Evolutionary conservation across 2,329 filamentous ascomycete genomes (phyloP), one percentile per base, ranked within the genome.

Genomic region (Diaporthe sp.): DNA sequence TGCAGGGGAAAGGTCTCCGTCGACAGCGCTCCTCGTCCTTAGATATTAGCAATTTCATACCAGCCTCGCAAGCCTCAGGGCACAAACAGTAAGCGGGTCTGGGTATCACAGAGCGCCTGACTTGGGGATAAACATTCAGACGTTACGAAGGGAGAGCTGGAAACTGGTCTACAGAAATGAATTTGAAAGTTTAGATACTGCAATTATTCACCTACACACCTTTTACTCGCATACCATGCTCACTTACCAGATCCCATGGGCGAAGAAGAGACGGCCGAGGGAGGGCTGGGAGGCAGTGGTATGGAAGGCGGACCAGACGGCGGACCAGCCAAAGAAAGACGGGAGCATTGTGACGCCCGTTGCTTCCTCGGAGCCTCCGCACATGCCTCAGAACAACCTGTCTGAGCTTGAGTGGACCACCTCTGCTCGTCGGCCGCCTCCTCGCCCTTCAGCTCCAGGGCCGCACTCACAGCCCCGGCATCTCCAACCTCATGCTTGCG

Each of bases 341-440:
- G 69, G 37, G 39, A 30, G 3, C 32, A 25, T 9, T 19, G 32
- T 25, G 37, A 19, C 13, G 51, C 9, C 58, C 25, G 25, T 44
- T 30, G 17, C 44, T 22, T 3, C 15, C 4, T 61, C 22, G 19
- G 4, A 44, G 25, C 25, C 25, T 71, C 44, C n/a, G 35, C 9
- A 13, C 10, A n/a, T 47, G 44, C 53, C 13, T 32, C 25, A 19
- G n/a, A 19, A 35, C 51, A 71, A 22, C 69, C 69, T 4, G 44
- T 51, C 15, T 59, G 55, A 27, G 55, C 42, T 15, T 61, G 56
- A 3, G 69, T 71, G 3, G 69, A 71, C 69, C 69, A 63, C 32
- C 69, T 50, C 30, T 42, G 12, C 12, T 19, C 63, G 4, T 51
- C 69, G 6, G n/a, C 10, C 32, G 22, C 2, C 19, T 37, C 55